Percentiles rank a stretch among this genome's conserved stretches.
These are phyloP conservation scores for Diutina rugosa DNA, from an alignment of 1,139 yeast genomes.

Conservation along the genomic window DNA sequence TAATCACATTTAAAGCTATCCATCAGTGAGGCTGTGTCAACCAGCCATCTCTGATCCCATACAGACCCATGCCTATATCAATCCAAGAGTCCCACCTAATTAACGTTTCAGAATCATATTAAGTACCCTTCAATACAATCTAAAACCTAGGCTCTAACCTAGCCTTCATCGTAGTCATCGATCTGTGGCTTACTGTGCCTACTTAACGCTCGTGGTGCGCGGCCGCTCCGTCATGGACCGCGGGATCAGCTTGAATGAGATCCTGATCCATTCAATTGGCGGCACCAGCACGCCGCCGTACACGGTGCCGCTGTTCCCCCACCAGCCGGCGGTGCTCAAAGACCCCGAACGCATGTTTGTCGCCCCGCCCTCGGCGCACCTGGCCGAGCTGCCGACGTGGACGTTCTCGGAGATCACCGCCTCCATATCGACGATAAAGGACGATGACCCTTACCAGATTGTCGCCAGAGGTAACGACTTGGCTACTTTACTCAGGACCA, in stretches of 20 bases:
- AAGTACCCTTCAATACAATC: no score
- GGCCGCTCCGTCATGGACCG: not conserved
- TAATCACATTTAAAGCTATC: no score
- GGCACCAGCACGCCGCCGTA: not conserved
- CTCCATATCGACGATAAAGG: slow-evolving; percentile 14
- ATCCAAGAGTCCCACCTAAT: no score
- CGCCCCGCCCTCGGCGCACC: not conserved
- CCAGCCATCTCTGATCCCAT: no score
- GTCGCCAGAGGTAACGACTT: slow-evolving; percentile 52
- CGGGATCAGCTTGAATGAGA: not conserved
- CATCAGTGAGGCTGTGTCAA: no score
- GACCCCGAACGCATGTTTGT: not conserved
- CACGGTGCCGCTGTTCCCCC: not conserved
- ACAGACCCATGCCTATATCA: no score
- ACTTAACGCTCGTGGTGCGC: not conserved
- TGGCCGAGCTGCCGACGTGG: slow-evolving; percentile 23
- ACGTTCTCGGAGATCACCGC: slow-evolving; percentile 20
- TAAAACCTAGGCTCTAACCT: no score
- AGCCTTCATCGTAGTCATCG: not conserved
- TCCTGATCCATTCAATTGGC: not conserved
- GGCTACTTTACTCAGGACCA: slow-evolving; percentile 38
- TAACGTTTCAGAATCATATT: no score
- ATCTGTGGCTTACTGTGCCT: not conserved
- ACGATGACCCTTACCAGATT: slow-evolving; percentile 25
- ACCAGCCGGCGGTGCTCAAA: not conserved